Conservation (phyloP, 2,329 filamentous ascomycete species). For the Colletotrichum nymphaeae region DNA sequence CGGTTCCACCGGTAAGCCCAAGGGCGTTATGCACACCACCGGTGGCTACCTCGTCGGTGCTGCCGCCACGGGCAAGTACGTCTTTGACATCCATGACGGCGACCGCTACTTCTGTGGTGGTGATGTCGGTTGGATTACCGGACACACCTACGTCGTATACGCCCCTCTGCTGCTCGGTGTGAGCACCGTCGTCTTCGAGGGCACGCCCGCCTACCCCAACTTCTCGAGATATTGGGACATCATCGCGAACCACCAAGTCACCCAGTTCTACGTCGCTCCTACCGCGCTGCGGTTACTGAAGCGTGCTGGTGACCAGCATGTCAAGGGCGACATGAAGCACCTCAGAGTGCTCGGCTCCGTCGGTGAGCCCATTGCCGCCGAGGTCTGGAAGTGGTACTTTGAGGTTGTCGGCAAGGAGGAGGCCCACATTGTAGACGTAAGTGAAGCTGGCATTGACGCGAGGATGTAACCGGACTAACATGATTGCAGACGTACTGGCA, state of each 20-base stretch:
- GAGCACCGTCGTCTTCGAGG: conserved; percentile 96
- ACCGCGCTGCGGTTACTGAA: conserved; percentile 94
- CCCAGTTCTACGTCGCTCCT: conserved; percentile 98
- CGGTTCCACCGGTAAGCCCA: conserved; percentile 97
- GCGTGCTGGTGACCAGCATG: conserved; percentile 92
- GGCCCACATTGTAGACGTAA: conserved; percentile 92
- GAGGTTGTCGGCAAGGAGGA: conserved; percentile 94
- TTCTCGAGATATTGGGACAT: conserved; percentile 99
- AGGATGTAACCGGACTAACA: neutral
- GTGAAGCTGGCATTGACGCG: conserved; percentile 49
- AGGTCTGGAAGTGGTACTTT: conserved; percentile 99
- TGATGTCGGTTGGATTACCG: conserved; percentile 99
- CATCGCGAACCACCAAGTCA: conserved; percentile 93
- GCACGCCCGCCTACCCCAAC: conserved; percentile 95
- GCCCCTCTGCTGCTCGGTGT: conserved; percentile 93
- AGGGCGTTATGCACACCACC: conserved; percentile 98
- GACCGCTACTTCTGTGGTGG: conserved; percentile 98
- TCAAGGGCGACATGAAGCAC: conserved; percentile 89
- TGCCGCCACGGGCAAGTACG: conserved; percentile 95
- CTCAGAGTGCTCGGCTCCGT: conserved; percentile 93
- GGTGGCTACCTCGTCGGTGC: conserved; percentile 95
- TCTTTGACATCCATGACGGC: conserved; percentile 95
- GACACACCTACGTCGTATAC: conserved; percentile 98
- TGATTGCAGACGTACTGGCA: conserved; percentile 93
- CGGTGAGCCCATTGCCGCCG: conserved; percentile 95